These are phyloP conservation scores for Penicillium argentinense DNA, from an alignment of 495 filamentous ascomycete genomes.

Conservation along the genomic window DNA sequence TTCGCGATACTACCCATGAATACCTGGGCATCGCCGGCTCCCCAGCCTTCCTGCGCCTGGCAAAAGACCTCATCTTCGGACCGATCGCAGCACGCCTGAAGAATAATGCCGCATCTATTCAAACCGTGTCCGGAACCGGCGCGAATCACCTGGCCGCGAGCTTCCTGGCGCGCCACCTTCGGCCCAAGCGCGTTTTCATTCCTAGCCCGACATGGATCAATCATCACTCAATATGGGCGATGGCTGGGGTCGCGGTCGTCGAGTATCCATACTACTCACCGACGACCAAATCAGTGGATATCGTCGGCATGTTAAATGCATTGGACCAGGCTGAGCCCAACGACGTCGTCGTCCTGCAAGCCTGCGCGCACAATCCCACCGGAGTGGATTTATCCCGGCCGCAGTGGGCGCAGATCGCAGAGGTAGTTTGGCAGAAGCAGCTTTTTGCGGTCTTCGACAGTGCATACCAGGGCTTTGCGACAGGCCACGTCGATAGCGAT, in stretches of 20 bases:
- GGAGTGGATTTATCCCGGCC: conserved; percentile 32
- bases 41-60: neutral
- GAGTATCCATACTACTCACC: conserved; percentile 34
- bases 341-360: conserved; percentile 39
- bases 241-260: conserved; percentile 11
- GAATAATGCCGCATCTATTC: conserved; percentile 29
- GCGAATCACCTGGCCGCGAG: conserved; percentile 76
- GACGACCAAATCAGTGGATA: neutral
- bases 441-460: conserved; percentile 44
- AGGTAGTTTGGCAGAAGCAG: conserved; percentile 19
- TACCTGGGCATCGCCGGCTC: conserved; percentile 3
- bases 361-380: conserved; percentile 48
- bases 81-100: neutral
- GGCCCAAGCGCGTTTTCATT: conserved; percentile 24
- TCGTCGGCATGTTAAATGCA: conserved; percentile 19
- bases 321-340: conserved; percentile 18
- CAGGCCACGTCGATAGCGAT: conserved; percentile 37
- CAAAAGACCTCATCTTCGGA: neutral
- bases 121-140: conserved; percentile 85
- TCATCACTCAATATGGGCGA: conserved; percentile 30
- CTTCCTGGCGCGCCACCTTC: conserved; percentile 56
- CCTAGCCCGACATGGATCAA: conserved; percentile 34
- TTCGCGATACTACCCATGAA: conserved; percentile 2
- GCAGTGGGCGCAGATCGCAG: conserved; percentile 37
- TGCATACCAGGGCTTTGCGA: conserved; percentile 48